Base-by-base conservation (phyloP, 345 rosid genomes). In the Alliaria petiolata region DNA sequence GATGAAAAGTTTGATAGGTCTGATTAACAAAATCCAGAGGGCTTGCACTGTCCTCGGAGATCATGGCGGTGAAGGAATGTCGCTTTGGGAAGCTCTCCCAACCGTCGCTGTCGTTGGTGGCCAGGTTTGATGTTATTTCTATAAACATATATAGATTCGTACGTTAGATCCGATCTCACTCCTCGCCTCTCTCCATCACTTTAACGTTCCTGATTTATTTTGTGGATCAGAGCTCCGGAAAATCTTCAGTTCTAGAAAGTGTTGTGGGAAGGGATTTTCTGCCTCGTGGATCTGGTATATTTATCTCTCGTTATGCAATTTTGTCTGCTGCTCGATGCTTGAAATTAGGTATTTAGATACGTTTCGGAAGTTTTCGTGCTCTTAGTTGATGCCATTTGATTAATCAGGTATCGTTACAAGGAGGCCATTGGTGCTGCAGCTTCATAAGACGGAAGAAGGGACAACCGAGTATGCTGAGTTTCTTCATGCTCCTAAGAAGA, bases 41-140 rank as follows among this genome's bases (percentile, higher is more conserved):
- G 99, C 97, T 53, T 92, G 99, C 62, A 92, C 97, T 56, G 99
- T 95, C 26, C 75, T 95, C 51, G 98, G 99, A 26, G 96, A 95
- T 78, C 85, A 95, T 78, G 99, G 99, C 20, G 98, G 99, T 73
- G 90, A 92, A 77, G 97, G 99, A 76, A 83, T 95, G 97, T 92
- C 99, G 4, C 96, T 95, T 16, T 92, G 99, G 98, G 98, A 92
- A 85, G 98, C 99, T 67, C 96, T 95, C 33, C 98, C 96, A 28
- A 79, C 98, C 45, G 99, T 95, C 77, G 97, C 96, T 3, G 99
- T 95, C 65, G 98, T 90, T 38, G 99, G 99, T 54, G 98, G 99
- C 72, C 99, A 92, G 97, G 99, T 95, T 58, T 20, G 8, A 15
- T 39, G 61, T 56, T n/a, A 52, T 25, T 46, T 61, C 72, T 22